Evolutionary conservation across 768 basidiomycete species (phyloP).

Genomic region (Leccinum subgranulosum): DNA sequence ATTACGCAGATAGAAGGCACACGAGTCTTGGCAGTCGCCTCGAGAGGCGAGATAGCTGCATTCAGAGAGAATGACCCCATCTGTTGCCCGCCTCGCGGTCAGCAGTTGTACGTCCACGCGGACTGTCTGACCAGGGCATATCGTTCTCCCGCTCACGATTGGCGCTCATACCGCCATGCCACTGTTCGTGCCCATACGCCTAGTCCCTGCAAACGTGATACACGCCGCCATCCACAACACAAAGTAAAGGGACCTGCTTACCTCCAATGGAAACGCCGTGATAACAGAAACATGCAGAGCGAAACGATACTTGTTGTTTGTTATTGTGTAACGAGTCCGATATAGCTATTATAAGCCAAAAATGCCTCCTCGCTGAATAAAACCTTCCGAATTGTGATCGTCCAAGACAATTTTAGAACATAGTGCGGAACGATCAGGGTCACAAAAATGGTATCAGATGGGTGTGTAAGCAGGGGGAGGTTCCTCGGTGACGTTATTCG

Average conservation of each 20-base stretch:
- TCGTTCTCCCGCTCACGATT: neutral
- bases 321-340: constrained; percentile 4
- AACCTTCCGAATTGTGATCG: neutral
- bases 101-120: neutral
- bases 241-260: neutral
- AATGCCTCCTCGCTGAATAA: neutral
- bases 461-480: constrained; percentile 30
- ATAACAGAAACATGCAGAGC: neutral
- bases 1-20: neutral
- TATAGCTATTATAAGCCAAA: neutral
- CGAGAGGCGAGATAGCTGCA: too few relatives aligned
- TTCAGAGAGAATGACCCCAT: too few relatives aligned
- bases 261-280: neutral
- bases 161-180: neutral
- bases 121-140: neutral
- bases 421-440: neutral
- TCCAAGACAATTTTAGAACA: neutral
- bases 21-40: too few relatives aligned
- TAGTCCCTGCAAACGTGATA: neutral
- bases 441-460: constrained; percentile 1
- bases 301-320: neutral
- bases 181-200: neutral
- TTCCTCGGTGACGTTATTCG: constrained; percentile 7
- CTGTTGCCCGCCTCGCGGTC: too few relatives aligned
- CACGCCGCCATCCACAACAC: neutral